Base-by-base conservation (phyloP, 148 eudicot genomes). In the Rhododendron henanense region DNA sequence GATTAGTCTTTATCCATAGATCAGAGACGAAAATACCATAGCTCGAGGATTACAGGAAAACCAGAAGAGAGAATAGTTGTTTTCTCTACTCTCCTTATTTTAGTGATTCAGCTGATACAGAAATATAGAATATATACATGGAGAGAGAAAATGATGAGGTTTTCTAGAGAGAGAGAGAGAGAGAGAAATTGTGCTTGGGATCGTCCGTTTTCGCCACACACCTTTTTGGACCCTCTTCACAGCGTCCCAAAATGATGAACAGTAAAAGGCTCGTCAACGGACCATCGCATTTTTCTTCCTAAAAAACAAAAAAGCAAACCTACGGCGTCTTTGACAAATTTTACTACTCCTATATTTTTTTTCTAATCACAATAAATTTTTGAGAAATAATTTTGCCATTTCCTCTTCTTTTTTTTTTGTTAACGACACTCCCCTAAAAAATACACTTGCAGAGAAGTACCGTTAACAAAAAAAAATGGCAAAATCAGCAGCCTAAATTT, bases 191-290 rank as follows among this genome's bases (percentile, higher is more conserved):
- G 88, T 85, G 81, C 86, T 87, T 91, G 84, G 90, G 91, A 86
- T 87, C 87, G 87, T 91, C 93, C 87, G 90, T 90, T 91, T 88
- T 84, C 81, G 55, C 69, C 82, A 75, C 45, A 35, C 45, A 90
- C 28, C 80, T 85, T 82, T 53, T 87, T 85, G 63, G 81, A 47
- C 74, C 73, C 39, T 79, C 48, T 57, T 83, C 83, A 48, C 87
- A 78, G 14, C 75, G 79, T 10, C 47, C 87, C 89, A 31, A 73
- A 69, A 63, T 79, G 84, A 63, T 55, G 65, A 88, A 47, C 57
- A 53, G 28, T 48, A 50, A 75, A 73, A 45, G 33, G n/a, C 33
- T 65, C 73, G 73, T 65, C 73, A 25, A 25, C 28, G 14, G 73
- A 25, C 33, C 73, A 25, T 10, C 73, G 2, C 33, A 65, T 59